Conservation (phyloP, 1,139 yeast genomes). For the Blastobotrys illinoisensis region DNA sequence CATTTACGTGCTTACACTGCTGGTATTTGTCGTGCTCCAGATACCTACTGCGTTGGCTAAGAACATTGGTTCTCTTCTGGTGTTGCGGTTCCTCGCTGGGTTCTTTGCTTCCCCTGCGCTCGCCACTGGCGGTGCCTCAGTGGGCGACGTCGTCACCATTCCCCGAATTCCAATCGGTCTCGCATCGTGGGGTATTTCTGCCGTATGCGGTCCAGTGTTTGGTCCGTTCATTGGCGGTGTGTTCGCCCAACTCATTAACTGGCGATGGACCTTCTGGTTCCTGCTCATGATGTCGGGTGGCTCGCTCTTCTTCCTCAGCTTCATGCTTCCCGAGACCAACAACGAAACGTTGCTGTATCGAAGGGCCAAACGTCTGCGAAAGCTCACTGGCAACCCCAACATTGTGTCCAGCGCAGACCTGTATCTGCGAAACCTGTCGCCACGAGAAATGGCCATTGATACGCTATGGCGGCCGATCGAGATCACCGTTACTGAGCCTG, state of each 20-base stretch:
- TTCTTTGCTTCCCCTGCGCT: slow-evolving; percentile 76
- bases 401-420: slow-evolving; percentile 22
- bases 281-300: slow-evolving; percentile 66
- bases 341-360: slow-evolving; percentile 19
- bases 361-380: slow-evolving; percentile 26
- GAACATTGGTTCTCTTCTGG: slow-evolving; percentile 43
- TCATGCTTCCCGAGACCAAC: slow-evolving; percentile 26
- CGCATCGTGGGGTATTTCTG: slow-evolving; percentile 68
- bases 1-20: slow-evolving; percentile 39
- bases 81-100: slow-evolving; percentile 73
- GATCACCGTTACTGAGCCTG: slow-evolving; percentile 34
- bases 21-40: slow-evolving; percentile 51
- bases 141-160: slow-evolving; percentile 65
- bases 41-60: slow-evolving; percentile 41
- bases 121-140: slow-evolving; percentile 80
- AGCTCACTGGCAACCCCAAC: slow-evolving; percentile 17
- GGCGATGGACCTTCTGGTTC: slow-evolving; percentile 81
- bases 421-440: slow-evolving; percentile 3
- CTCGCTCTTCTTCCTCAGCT: slow-evolving; percentile 15
- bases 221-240: slow-evolving; percentile 83
- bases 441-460: slow-evolving; percentile 33
- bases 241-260: slow-evolving; percentile 59
- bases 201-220: slow-evolving; percentile 75
- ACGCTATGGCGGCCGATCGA: slow-evolving; percentile 45
- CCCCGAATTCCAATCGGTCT: slow-evolving; percentile 63